Base-by-base conservation (phyloP, 139 green algal species). In the Cymbomonas tetramitiformis region DNA sequence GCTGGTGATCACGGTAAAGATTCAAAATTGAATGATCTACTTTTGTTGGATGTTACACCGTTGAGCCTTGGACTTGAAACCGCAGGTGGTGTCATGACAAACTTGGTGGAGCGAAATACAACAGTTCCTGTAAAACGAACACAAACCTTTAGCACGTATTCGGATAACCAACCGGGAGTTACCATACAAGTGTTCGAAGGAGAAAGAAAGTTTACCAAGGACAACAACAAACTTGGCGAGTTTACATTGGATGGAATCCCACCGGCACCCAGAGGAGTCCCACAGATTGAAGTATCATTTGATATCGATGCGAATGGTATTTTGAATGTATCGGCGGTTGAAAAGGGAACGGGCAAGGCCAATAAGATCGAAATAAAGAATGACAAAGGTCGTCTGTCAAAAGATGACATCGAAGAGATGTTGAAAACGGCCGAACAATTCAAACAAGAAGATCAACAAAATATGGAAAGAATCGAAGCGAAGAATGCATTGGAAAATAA, bases 401-500 rank as follows among this genome's bases (percentile, higher is more conserved):
- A 21, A 15, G 53, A 63, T 25, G 62, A 69, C 26, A 57, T 69
- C 41, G 31, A 69, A 19, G 18, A 33, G 23, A 69, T 69, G 62
- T 51, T 80, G 26, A 38, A 62, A 32, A 70, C 78, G 57, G 73
- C 72, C 19, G 72, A 80, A 62, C 64, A 79, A 48, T 80, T 80
- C 43, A 65, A 64, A 28, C 69, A 79, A 30, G 72, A 80, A 54
- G 72, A 80, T 55, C 56, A 62, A 28, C 65, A 73, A 46, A 54
- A 73, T 2, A 72, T 73, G 54, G 65, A 80, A 53, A 28, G 58
- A 28, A 58, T 93, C 24, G 80, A 87, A 57, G 76, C 83, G 6
- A 65, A 78, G 30, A 89, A 93, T 69, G 59, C 55, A 24, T 58
- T 93, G 21, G 83, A 92, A 62, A 84, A 76, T 6, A 87, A 83